Evolutionary conservation across 495 filamentous ascomycete species (phyloP), one percentile per base, ranked within the genome.

Genomic region (Pyronema domesticum): DNA sequence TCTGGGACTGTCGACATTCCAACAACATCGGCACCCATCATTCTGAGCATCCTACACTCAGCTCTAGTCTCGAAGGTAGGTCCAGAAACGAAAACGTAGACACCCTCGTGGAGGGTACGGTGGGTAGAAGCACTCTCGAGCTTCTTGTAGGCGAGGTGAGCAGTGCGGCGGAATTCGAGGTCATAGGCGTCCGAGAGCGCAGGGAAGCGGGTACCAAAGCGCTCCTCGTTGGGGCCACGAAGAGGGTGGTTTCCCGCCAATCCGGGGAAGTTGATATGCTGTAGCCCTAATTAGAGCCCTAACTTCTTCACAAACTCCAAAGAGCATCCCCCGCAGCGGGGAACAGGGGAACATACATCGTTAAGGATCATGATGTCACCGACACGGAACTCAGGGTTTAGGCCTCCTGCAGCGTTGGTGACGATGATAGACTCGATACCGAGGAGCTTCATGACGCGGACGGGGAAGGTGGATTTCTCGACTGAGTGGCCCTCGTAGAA

Each of bases 1-100:
- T 88, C 83, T 9, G 83, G 83, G 13, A 86, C 80, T 6, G 82
- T 86, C 14, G 80, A 83, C 83, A 87, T 86, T 7, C 82, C 83
- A 3, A 86, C 83, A 14, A 86, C 66, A 65, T 87, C 82, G 23
- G 80, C 82, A 7, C 82, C 82, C 11, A 85, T 64, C 36, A 65
- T 68, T 30, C 71, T 73, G 55, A 88, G 73, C 76, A 87, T 79
- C 15, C 83, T 76, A 58, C 83, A 86, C 64, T 88, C 83, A 10
- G 83, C 81, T 56, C 83, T 73, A 0, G 83, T 87, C 61, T 87
- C 83, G 66, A 84, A 85, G 75, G 74, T 82, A 51, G 83, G 83
- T 11, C 83, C 83, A 37, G 73, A 75, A 37, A 84, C 80, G 61
- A 80, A 87, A 3, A 80, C 82, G 69, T 86, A 88, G 0, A 85